Percentiles rank a stretch among this genome's conserved stretches.
Conservation (phyloP, 129 eudicot species). For the Artemisia argyi region DNA sequence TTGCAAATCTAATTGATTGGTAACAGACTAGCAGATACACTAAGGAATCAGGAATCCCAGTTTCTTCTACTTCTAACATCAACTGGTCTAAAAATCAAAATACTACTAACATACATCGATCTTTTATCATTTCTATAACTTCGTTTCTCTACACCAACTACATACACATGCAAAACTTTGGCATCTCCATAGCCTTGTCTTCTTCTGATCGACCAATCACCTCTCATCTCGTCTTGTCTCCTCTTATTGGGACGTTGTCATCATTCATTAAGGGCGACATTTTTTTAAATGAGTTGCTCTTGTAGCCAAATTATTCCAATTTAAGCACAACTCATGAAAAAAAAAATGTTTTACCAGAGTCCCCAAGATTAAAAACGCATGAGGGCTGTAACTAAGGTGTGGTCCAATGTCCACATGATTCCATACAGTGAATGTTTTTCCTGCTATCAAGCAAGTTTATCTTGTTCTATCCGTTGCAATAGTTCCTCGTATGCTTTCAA, state of each 20-base stretch:
- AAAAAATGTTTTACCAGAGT: neutral
- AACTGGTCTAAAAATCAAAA: conserved; percentile 1
- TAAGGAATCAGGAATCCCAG: neutral
- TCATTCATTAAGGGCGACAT: neutral
- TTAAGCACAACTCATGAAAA: neutral
- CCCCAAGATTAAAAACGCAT: neutral
- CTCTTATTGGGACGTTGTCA: neutral
- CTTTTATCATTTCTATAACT: neutral
- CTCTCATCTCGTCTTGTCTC: conserved; percentile 3
- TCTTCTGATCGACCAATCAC: conserved; percentile 9
- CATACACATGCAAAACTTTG: conserved; percentile 8
- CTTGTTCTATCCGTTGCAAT: conserved; percentile 73
- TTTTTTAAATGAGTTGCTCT: neutral
- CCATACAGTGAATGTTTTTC: conserved; percentile 7
- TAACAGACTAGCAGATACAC: neutral
- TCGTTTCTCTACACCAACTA: conserved; percentile 17
- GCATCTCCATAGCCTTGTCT: neutral
- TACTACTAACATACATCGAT: neutral
- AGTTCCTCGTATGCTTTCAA: conserved; percentile 78
- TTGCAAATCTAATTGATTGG: neutral
- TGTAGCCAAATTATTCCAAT: neutral
- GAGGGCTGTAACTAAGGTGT: neutral
- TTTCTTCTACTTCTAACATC: conserved; percentile 3
- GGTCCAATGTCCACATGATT: neutral
- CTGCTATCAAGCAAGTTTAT: conserved; percentile 45